Evolutionary conservation across 106 monocot species (phyloP), one percentile per base, ranked within the genome.

Genomic region (Dendrobium officinale): DNA sequence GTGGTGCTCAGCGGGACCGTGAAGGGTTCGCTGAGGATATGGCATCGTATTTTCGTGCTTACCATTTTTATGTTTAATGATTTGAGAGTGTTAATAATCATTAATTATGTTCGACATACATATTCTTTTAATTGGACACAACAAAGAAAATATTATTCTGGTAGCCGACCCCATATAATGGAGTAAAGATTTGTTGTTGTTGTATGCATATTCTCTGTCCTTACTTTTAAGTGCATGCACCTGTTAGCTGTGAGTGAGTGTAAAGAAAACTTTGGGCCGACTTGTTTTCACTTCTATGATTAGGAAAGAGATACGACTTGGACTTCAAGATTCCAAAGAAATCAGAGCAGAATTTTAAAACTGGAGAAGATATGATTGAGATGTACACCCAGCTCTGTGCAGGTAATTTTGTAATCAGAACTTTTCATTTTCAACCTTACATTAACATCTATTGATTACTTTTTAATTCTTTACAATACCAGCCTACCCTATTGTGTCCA

Each of bases 271-370:
- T 48, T 76, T 17, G 10, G 16, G 26, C 47, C 9, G 49, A 48
- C 7, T 76, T 26, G 45, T 49, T 76, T 76, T 37, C 75, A 72
- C 66, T 20, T 80, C 31, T 17, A 72, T 79, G 10, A 77, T 27
- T 75, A 98, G 98, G 98, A 68, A 98, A 90, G 61, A 98, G 93
- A 67, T 95, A 98, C 87, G 92, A 98, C 79, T 61, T 95, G 58
- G 88, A 95, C 77, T 91, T 91, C 85, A 98, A 98, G 77, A 77
- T 86, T 75, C 88, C 95, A 79, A 72, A 84, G 80, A 94, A 94
- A 70, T 89, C 92, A 43, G 94, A 87, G 79, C 89, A 92, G 83
- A 85, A 88, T 76, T 94, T 92, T 82, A 98, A 94, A 83, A 94
- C 92, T 29, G 98, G 88, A 77, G 92, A 93, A 83, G 92, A 98